These are phyloP conservation scores for Cryptosporidium sp. DNA, from an alignment of 169 alveolate genomes.

Conservation along the genomic window DNA sequence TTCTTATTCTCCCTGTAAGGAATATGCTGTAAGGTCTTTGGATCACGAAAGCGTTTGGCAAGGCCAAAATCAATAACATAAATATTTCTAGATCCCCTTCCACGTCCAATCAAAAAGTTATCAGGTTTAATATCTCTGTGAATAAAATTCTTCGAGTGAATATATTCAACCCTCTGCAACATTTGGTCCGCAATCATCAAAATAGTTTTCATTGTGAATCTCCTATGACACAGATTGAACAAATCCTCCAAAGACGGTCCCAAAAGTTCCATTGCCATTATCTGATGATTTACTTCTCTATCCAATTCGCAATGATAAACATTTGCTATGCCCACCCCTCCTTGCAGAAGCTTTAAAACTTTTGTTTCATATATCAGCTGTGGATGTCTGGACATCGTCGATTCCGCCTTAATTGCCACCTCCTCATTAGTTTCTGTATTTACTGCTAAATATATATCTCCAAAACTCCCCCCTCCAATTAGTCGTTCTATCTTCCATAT, in stretches of 20 bases:
- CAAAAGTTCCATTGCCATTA: constrained; percentile 87
- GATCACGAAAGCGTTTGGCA: constrained; percentile 86
- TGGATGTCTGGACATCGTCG: constrained; percentile 85
- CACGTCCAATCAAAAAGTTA: constrained; percentile 89
- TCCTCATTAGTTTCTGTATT: constrained; percentile 82
- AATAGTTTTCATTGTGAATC: constrained; percentile 54
- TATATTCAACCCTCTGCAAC: constrained; percentile 76
- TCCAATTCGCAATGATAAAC: constrained; percentile 77
- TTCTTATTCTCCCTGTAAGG: constrained; percentile 85
- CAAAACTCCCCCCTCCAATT: constrained; percentile 84
- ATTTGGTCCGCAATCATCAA: constrained; percentile 74
- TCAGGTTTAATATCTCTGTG: constrained; percentile 88
- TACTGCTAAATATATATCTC: constrained; percentile 83
- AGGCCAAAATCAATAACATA: constrained; percentile 89
- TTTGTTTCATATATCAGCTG: constrained; percentile 80
- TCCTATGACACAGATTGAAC: constrained; percentile 58
- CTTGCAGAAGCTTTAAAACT: constrained; percentile 76
- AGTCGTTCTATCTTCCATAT: constrained; percentile 76
- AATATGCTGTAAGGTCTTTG: constrained; percentile 85
- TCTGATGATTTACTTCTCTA: constrained; percentile 76
- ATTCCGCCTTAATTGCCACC: constrained; percentile 83
- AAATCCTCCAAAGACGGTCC: constrained; percentile 87
- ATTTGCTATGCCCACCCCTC: constrained; percentile 70
- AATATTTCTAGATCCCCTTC: constrained; percentile 82
- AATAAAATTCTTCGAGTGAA: constrained; percentile 85